Percentiles rank a stretch among this genome's conserved stretches.
Evolutionary conservation across 345 rosid species (phyloP).

Genomic region (Pelargonium nanum): DNA sequence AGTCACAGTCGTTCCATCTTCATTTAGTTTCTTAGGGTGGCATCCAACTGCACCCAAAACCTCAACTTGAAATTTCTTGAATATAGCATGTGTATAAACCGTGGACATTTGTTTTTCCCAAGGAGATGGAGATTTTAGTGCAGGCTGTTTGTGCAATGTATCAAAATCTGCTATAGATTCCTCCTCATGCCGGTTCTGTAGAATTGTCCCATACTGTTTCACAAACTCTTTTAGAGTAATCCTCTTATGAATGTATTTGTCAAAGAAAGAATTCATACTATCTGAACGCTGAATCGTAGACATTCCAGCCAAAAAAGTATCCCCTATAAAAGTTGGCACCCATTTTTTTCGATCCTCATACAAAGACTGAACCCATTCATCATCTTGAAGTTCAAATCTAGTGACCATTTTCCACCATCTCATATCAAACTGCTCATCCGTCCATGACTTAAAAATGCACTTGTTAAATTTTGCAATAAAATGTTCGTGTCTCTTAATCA

Average conservation of each 20-base stretch:
- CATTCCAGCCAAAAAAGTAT: slow-evolving; percentile 41
- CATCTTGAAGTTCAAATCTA: slow-evolving; percentile 37
- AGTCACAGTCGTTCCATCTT: slow-evolving; percentile 22
- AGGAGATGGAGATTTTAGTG: slow-evolving; percentile 51
- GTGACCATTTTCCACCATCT: slow-evolving; percentile 55
- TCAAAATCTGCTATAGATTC: slow-evolving; percentile 53
- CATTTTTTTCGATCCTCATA: slow-evolving; percentile 42
- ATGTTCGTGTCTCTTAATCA: slow-evolving; percentile 27
- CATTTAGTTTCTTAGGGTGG: slow-evolving; percentile 37
- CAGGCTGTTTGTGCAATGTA: slow-evolving; percentile 46
- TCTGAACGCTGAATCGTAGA: slow-evolving; percentile 38
- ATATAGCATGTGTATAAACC: slow-evolving; percentile 38
- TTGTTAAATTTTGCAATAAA: slow-evolving; percentile 34
- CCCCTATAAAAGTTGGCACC: slow-evolving; percentile 40
- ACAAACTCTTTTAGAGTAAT: slow-evolving; percentile 42
- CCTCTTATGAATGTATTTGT: slow-evolving; percentile 48
- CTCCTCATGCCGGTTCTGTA: slow-evolving; percentile 42
- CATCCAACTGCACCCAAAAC: slow-evolving; percentile 51
- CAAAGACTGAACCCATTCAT: slow-evolving; percentile 35
- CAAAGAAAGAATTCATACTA: slow-evolving; percentile 42
- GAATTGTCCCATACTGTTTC: slow-evolving; percentile 37
- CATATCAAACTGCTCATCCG: slow-evolving; percentile 37
- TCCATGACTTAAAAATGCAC: slow-evolving; percentile 48
- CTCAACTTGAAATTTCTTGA: slow-evolving; percentile 48
- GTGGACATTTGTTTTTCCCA: slow-evolving; percentile 49